Evolutionary conservation across 2,329 filamentous ascomycete species (phyloP), one percentile per base, ranked within the genome.

Genomic region (Grosmannia penicillata): DNA sequence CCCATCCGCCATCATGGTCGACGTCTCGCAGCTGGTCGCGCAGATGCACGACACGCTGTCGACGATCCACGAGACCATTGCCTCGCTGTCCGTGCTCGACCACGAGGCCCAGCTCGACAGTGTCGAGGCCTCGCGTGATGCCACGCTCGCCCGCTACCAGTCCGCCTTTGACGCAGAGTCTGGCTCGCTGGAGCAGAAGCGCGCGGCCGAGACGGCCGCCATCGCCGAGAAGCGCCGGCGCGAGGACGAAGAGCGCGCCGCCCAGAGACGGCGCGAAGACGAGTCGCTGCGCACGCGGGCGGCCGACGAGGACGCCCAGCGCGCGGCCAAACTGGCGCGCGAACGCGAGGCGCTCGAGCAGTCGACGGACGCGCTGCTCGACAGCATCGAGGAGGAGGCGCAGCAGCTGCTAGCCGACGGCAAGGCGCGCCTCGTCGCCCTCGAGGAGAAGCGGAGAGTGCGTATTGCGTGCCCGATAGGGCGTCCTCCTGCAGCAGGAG

Each of bases 31-130:
- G 31, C 57, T 65, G 33, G 55, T 63, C 45, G 48, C 55, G 43
- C 56, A 62, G 47, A 60, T 65, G 59, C 57, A 57, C 44, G 56
- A 62, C 38, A 62, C 56, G 17, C 51, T 65, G 32, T 54, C 56
- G 1, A 50, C 52, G 14, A 63, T 65, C 41, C 56, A 58, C 41
- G 41, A 37, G 22, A 59, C 61, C 18, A 47, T 65, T 25, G 49
- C 52, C 11, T 48, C 52, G 2, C 48, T 64, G 17, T 51, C 56
- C 10, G 48, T 49, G 2, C 47, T 50, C 7, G 44, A 51, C 8
- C 58, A 62, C 42, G 51, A 59, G 35, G 45, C 52, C 2, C 52
- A 50, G 19, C 56, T 64, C 11, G 57, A 61, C 32, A 53, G 54
- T 26, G 52, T 63, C n/a, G 61, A 63, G 41, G 45, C 53, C 38